A percentile compares a stretch with the other conserved stretches of the same genome.
These are phyloP conservation scores for Ogataea zsoltii DNA, from an alignment of 805 yeast species.

Conservation along the genomic window DNA sequence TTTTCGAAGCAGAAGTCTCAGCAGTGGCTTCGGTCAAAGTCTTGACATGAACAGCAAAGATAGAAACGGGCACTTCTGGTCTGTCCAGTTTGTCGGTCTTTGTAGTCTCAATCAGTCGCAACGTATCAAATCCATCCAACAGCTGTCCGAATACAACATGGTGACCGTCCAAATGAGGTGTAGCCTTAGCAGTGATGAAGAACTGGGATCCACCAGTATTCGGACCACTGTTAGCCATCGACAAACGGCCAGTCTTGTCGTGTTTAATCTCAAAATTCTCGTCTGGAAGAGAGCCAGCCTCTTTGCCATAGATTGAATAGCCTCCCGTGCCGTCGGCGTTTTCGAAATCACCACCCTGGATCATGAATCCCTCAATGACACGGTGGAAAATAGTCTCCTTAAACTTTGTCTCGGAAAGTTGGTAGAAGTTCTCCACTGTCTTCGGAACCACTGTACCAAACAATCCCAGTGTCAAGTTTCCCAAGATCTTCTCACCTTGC, in stretches of 20 bases:
- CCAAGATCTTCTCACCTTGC: slow-evolving; percentile 35
- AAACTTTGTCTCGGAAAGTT: slow-evolving; percentile 51
- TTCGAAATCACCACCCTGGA: slow-evolving; percentile 88
- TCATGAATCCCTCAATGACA: slow-evolving; percentile 69
- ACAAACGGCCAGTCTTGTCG: slow-evolving; percentile 47
- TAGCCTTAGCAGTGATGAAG: slow-evolving; percentile 59
- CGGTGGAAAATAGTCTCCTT: slow-evolving; percentile 67
- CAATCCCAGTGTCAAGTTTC: slow-evolving; percentile 55
- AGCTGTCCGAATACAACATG: slow-evolving; percentile 84
- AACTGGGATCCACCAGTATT: slow-evolving; percentile 69
- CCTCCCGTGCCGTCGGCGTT: slow-evolving; percentile 72
- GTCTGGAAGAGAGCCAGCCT: slow-evolving; percentile 55
- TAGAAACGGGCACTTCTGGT: slow-evolving; percentile 46
- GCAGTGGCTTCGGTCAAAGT: background rate
- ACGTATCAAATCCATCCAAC: slow-evolving; percentile 61
- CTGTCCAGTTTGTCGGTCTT: slow-evolving; percentile 42
- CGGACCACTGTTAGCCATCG: slow-evolving; percentile 54
- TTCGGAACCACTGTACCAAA: slow-evolving; percentile 68
- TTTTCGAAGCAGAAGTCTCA: background rate
- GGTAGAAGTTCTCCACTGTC: slow-evolving; percentile 60
- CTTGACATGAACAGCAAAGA: slow-evolving; percentile 27
- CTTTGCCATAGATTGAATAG: slow-evolving; percentile 71
- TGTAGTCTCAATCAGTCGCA: slow-evolving; percentile 59
- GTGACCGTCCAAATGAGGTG: slow-evolving; percentile 53
- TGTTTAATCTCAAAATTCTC: slow-evolving; percentile 61